phyloP scores from a whole-genome alignment of 345 rosid genomes.

The Lepidium sativum region DNA sequence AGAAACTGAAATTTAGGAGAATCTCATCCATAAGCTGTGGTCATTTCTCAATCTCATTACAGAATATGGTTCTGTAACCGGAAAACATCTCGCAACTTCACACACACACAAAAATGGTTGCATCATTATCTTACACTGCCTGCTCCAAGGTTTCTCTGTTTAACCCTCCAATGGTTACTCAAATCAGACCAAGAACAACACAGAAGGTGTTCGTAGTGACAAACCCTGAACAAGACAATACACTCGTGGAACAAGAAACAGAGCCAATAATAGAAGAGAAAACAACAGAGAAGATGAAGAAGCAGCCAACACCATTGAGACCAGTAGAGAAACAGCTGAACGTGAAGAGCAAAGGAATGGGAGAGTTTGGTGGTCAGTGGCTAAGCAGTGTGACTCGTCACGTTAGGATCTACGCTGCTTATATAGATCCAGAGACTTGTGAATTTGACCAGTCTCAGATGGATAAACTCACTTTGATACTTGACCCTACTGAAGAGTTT shows the following conservation, averaged over 20 bases:
- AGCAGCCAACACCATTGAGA: slow-evolving; percentile 42
- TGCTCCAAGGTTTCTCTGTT: slow-evolving; percentile 18
- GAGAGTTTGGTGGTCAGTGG: slow-evolving; percentile 74
- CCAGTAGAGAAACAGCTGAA: slow-evolving; percentile 79
- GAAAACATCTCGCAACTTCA: slow-evolving; percentile 14
- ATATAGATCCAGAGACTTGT: slow-evolving; percentile 65
- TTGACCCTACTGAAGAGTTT: slow-evolving; percentile 83
- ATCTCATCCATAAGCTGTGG: slow-evolving; percentile 28
- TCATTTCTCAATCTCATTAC: slow-evolving; percentile 20
- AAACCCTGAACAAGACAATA: slow-evolving; percentile 22
- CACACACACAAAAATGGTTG: slow-evolving; percentile 12
- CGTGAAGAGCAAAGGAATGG: slow-evolving; percentile 69
- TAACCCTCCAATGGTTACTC: slow-evolving; percentile 10
- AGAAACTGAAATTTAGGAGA: not conserved
- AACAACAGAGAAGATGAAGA: slow-evolving; percentile 23
- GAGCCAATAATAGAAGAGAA: slow-evolving; percentile 15
- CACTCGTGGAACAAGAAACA: slow-evolving; percentile 7
- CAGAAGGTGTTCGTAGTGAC: slow-evolving; percentile 10
- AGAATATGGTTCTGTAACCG: slow-evolving; percentile 1
- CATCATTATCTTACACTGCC: slow-evolving; percentile 23
- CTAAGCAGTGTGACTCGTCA: slow-evolving; percentile 64
- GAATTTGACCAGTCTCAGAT: slow-evolving; percentile 68
- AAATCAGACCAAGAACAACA: slow-evolving; percentile 15
- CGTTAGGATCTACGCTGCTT: slow-evolving; percentile 69
- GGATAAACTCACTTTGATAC: slow-evolving; percentile 82